Evolutionary conservation across 805 yeast species (phyloP), one percentile per base, ranked within the genome.

Genomic region (Candida taoyuanica): DNA sequence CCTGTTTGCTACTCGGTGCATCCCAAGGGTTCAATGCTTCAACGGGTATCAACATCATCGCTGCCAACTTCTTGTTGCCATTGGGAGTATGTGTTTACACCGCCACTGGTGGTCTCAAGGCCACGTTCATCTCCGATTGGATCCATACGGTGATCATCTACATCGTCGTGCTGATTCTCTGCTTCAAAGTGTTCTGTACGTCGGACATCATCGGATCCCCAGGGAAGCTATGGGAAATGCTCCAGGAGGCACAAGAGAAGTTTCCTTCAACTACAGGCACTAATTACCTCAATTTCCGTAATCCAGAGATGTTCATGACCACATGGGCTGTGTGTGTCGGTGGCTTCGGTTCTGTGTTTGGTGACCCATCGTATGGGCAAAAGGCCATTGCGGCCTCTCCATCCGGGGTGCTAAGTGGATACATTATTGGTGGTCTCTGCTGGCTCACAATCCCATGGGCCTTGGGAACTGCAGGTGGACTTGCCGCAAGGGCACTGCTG

Each of bases 91-190:
- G 67, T 40, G 52, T 69, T 20, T 73, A 73, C 48, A 73, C 78
- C 0, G 59, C 67, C 7, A 59, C 68, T 26, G 78, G 78, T 32
- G 78, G 78, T 8, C 54, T 73, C 26, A 70, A 67, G 41, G 70
- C 76, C 7, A 73, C 78, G 3, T 71, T 72, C 44, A 54, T 73
- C 26, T 67, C 77, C 5, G 78, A 73, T 47, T 72, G 71, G 68
- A 63, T 68, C 33, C 76, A 71, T 50, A 68, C 74, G 0, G 70
- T 68, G 21, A 64, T 71, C 36, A 64, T 71, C 32, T 68, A 64
- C 42, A 46, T 63, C 17, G 59, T 70, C 16, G 52, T 70, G 12
- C 44, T 68, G 19, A 53, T 60, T 7, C 41, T 64, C 4, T 50
- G 49, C 7, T 68, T 59, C 46, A 57, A 54, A 7, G 56, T 61